A percentile compares a stretch with the other conserved stretches of the same genome.
Conservation (phyloP, 345 rosid genomes). For the Schrenkiella parvula region DNA sequence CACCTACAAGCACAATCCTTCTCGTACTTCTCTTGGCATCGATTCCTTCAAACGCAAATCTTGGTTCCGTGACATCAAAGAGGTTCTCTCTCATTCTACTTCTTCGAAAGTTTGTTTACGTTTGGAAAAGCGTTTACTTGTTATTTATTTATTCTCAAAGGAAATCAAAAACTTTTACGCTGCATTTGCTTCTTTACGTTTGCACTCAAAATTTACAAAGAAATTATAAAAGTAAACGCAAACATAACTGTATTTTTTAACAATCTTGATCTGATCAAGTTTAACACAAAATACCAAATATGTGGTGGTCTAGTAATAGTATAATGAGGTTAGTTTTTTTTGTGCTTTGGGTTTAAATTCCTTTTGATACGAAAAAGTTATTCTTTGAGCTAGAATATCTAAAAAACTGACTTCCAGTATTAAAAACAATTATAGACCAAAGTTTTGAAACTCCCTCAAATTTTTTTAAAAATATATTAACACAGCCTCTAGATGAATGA, state of each 20-base stretch:
- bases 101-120: background rate
- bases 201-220: background rate
- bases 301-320: too few species aligned
- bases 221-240: background rate
- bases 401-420: too few species aligned
- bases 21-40: constrained; percentile 31
- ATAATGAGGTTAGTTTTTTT: too few species aligned
- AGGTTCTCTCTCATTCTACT: background rate
- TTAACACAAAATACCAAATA: too few species aligned
- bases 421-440: too few species aligned
- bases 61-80: constrained; percentile 34
- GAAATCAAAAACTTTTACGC: background rate
- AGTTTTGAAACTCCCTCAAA: too few species aligned
- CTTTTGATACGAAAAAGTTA: too few species aligned
- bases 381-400: too few species aligned
- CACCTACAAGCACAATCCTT: constrained; percentile 29
- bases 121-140: background rate
- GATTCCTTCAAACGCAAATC: constrained; percentile 30
- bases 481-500: background rate
- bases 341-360: too few species aligned
- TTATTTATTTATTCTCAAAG: background rate
- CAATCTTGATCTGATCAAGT: background rate
- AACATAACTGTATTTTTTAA: background rate
- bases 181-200: background rate
- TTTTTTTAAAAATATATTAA: too few species aligned